Conservation (phyloP, 129 eudicot species). For the Apium graveolens region DNA sequence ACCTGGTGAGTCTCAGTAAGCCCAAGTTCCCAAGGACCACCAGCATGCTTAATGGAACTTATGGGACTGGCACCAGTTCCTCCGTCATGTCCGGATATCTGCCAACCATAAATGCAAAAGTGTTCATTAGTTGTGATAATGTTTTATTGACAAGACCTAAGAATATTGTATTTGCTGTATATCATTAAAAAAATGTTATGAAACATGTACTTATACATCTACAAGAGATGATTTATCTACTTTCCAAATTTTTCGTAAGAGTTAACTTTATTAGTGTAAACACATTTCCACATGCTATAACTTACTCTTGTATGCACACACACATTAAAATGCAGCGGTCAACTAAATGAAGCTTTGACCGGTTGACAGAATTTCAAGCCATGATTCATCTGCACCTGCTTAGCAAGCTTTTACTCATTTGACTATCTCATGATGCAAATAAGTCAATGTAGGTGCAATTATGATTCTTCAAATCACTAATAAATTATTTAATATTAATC, state of each 20-base stretch:
- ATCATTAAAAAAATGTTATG: neutral
- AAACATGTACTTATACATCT: neutral
- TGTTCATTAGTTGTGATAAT: neutral
- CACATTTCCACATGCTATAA: neutral
- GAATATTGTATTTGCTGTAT: neutral
- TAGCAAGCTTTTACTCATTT: neutral
- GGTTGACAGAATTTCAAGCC: neutral
- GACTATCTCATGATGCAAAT: neutral
- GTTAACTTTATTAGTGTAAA: neutral
- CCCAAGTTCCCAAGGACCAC: conserved; percentile 99
- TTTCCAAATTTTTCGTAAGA: neutral
- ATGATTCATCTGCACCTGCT: neutral
- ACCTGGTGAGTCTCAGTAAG: conserved; percentile 98
- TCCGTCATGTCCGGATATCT: conserved; percentile 99
- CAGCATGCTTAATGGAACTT: conserved; percentile 99
- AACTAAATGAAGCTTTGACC: neutral
- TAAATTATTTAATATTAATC: neutral
- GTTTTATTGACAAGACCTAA: neutral
- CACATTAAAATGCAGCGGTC: neutral
- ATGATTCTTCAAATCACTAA: neutral
- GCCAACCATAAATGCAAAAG: conserved; percentile 15
- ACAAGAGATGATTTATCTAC: neutral
- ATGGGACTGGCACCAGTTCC: conserved; percentile 99
- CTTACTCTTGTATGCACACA: neutral
- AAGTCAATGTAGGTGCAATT: neutral